Evolutionary conservation across 1,139 yeast species (phyloP), one percentile per base, ranked within the genome.

Genomic region (Scheffersomyces segobiensis): DNA sequence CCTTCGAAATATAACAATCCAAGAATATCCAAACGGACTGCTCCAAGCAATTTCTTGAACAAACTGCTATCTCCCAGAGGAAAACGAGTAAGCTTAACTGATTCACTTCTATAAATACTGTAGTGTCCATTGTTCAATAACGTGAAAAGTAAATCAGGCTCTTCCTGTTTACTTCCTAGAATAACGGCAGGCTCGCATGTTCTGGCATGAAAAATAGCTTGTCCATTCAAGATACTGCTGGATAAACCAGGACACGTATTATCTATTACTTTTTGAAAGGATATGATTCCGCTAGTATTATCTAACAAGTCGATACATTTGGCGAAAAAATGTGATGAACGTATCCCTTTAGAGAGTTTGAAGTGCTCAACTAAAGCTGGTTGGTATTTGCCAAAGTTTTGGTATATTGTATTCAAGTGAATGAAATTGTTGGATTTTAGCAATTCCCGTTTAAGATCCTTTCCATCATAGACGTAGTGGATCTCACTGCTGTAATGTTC

Each of bases 371-470:
- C 42, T 32, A 32, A 8, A 4, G 42, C 8, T 5, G 42, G 42
- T 17, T 24, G 24, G 50, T 20, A 48, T 24, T 17, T 48, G 12
- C 21, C 14, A 57, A 48, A 48, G 26, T 48, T 53, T n/a, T 58
- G 54, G 52, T 59, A 62, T 18, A 68, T 49, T 1, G 66, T 55
- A 18, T 60, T 60, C 54, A 67, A 64, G 57, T 68, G 65, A 32
- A 67, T 65, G 39, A 63, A 65, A 52, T 67, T 60, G 53, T 62
- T 68, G 20, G 55, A 56, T 7, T 24, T 49, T n/a, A 50, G 39
- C 51, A 55, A 26, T n/a, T 18, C 47, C 18, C n/a, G 32, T 26
- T 52, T 48, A 12, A 48, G 50, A 48, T 48, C 50, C 50, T 48
- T 48, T 12, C 50, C 50, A 19, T 48, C 50, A 10, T 48, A 48